Base-by-base conservation (phyloP, 192 early-diverging fungal genomes). In the Linnemannia hyalina region DNA sequence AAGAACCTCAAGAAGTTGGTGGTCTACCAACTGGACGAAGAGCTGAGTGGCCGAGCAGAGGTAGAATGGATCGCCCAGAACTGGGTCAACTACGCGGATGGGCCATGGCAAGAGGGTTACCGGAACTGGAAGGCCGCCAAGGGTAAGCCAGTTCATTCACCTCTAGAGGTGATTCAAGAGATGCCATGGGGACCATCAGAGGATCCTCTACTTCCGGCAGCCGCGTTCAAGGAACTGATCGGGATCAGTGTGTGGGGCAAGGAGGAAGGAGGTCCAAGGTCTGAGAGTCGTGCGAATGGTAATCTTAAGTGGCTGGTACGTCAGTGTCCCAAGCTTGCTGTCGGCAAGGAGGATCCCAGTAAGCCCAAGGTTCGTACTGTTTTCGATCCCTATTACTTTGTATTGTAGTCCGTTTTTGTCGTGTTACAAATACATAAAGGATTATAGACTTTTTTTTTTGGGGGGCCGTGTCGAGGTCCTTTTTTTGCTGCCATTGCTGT, bases 61-160 rank as follows among this genome's bases (percentile, higher is more conserved):
- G 32, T 74, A 2, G 79, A 80, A 6, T 80, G 79, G 79, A 80
- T 80, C 23, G 79, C 79, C 4, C 71, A 32, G 35, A 40, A 80
- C 26, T 80, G 71, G 72, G 65, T 80, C 41, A 72, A 80, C 49
- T 73, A 80, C 11, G n/a, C 44, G 7, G 68, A 80, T 29, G 23
- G 40, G 6, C 41, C 11, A 22, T 80, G 79, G 79, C 63, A 73
- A 1, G 26, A 44, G 11, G 60, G 18, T 38, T 55, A 74, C 22
- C 29, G 13, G 23, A 46, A 63, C n/a, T 38, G 52, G 44, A 74
- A 74, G 26, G 26, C 49, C 20, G n/a, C 22, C 75, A 44, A 54
- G 38, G 35, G 74, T 47, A 46, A 26, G 10, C 20, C 46, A 46
- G 22, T 32, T 4, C 29, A 46, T 44, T 15, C 46, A 69, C 3